Evolutionary conservation across 176 grass and related monocot genomes (phyloP), one percentile per base, ranked within the genome.

Genomic region (Poa pratensis): DNA sequence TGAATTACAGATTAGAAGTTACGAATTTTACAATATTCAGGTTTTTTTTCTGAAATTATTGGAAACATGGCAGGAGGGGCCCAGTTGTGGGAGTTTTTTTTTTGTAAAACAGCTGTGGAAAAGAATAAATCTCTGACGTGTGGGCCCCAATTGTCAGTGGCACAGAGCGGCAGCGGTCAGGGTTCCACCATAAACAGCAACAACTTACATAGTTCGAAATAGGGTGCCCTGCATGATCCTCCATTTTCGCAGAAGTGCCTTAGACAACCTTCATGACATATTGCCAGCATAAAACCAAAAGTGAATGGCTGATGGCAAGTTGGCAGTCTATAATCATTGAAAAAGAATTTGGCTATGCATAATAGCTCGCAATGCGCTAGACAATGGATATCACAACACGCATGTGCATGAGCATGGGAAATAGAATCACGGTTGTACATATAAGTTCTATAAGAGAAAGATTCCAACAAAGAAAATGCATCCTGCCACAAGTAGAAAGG

Each of bases 191-290:
- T 64, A 69, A 86, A 78, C 61, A 82, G 50, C 19, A 76, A 79
- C 59, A 57, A 70, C 86, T 83, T 82, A 90, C 78, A 90, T 82
- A 72, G 73, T 82, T 78, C 4, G 89, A 68, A 76, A 85, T 68
- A 58, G 82, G 66, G 85, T 73, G 81, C 73, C 85, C 76, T 58
- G 54, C 78, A 73, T 76, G 85, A 83, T 94, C 77, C 85, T 94
- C 83, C 77, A 86, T 89, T 68, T 69, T 42, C 18, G 14, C 39
- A 72, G 46, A 94, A 81, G 59, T 43, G 34, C 62, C 78, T 82
- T 52, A 70, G 55, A 48, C 18, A 85, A 58, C n/a, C 63, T 78
- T 77, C 53, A 78, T 15, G 64, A 27, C 28, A 83, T 79, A 42
- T 67, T 66, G 65, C 14, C 37, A 83, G 51, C 34, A 79, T 80